Percentiles rank a stretch among this genome's conserved stretches.
Evolutionary conservation across 306 rosid genomes (phyloP).

Genomic region (Vigna trinervia): DNA sequence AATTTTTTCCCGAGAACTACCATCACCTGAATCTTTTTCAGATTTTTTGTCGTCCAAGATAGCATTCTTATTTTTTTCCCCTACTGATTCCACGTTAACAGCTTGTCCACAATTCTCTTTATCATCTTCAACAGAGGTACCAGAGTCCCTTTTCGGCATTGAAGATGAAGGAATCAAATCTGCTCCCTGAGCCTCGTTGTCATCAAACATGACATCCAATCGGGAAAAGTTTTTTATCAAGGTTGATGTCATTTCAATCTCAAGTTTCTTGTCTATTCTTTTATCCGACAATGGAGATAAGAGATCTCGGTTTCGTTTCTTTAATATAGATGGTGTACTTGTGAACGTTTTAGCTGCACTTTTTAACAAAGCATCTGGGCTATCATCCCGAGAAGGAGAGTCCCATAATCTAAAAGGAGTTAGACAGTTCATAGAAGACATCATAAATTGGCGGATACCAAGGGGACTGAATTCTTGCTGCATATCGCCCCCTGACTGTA

Average conservation of each 20-base stretch:
- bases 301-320: slow-evolving; percentile 84
- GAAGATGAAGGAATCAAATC: slow-evolving; percentile 54
- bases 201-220: slow-evolving; percentile 83
- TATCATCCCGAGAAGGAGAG: slow-evolving; percentile 73
- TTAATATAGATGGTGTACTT: slow-evolving; percentile 86
- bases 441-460: slow-evolving; percentile 93
- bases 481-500: slow-evolving; percentile 77
- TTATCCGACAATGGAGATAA: slow-evolving; percentile 91
- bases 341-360: slow-evolving; percentile 94
- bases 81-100: slow-evolving; percentile 45
- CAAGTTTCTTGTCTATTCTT: slow-evolving; percentile 77
- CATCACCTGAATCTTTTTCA: slow-evolving; percentile 44
- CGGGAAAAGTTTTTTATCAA: slow-evolving; percentile 75
- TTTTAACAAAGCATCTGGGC: slow-evolving; percentile 85
- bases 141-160: slow-evolving; percentile 45
- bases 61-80: slow-evolving; percentile 42
- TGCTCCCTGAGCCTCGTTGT: slow-evolving; percentile 52
- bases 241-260: slow-evolving; percentile 66
- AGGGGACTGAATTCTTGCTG: slow-evolving; percentile 99
- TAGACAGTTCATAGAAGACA: slow-evolving; percentile 88
- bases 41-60: slow-evolving; percentile 43
- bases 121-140: slow-evolving; percentile 53
- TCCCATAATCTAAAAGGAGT: slow-evolving; percentile 95
- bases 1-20: slow-evolving; percentile 50
- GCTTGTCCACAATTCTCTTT: slow-evolving; percentile 60